Percentiles rank a stretch among this genome's conserved stretches.
These are phyloP conservation scores for Zygoascus bituminiphila DNA, from an alignment of 805 yeast species.

Conservation along the genomic window DNA sequence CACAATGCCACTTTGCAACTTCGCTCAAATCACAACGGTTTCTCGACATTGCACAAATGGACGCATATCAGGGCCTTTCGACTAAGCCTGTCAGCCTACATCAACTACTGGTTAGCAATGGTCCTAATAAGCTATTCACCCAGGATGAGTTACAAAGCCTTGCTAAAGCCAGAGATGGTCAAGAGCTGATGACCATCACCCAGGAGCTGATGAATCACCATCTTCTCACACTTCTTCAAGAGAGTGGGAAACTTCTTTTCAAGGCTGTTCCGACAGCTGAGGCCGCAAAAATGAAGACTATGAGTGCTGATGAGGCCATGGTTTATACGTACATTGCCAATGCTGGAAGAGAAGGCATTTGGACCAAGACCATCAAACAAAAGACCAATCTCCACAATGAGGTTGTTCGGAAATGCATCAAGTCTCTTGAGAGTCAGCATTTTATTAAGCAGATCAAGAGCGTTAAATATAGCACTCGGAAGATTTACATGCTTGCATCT, in stretches of 20 bases:
- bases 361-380: conserved; percentile 88
- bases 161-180: conserved; percentile 35
- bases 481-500: conserved; percentile 90
- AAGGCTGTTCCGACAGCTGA: conserved; percentile 66
- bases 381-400: conserved; percentile 86
- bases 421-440: conserved; percentile 68
- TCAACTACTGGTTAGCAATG: conserved; percentile 45
- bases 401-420: conserved; percentile 76
- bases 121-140: conserved; percentile 42
- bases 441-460: conserved; percentile 84
- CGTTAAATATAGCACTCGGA: conserved; percentile 86
- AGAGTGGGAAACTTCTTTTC: conserved; percentile 54
- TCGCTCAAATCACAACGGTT: too few species aligned
- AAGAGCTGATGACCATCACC: conserved; percentile 35
- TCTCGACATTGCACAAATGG: too few species aligned
- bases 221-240: conserved; percentile 61
- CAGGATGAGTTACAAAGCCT: conserved; percentile 61
- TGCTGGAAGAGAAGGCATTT: conserved; percentile 88
- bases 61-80: conserved; percentile 15
- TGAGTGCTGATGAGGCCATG: conserved; percentile 84
- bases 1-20: too few species aligned
- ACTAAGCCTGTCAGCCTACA: conserved; percentile 45
- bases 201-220: conserved; percentile 46
- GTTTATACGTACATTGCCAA: conserved; percentile 88
- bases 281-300: conserved; percentile 65